Percentiles rank a stretch among this genome's conserved stretches.
Conservation (phyloP, 2,329 filamentous ascomycete genomes). For the Pestalotiopsis sp. region DNA sequence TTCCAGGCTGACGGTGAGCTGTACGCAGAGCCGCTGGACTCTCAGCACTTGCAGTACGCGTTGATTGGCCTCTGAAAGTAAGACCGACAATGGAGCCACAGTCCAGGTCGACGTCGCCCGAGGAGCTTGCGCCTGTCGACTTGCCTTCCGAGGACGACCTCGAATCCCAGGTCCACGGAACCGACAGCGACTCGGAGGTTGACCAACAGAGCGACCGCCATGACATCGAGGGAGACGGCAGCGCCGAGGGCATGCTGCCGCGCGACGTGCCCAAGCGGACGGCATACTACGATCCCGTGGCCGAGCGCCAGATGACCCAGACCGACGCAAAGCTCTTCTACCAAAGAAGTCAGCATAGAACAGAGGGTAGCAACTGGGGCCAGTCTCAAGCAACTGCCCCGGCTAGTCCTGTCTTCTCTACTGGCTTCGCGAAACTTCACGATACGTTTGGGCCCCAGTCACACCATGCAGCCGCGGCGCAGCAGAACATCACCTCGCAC, state of each 20-base stretch:
- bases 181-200: conserved; percentile 36
- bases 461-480: conserved; percentile 14
- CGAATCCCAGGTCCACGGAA: conserved; percentile 29
- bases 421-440: conserved; percentile 9
- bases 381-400: conserved; percentile 39
- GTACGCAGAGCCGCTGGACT: background rate
- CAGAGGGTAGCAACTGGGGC: conserved; percentile 40
- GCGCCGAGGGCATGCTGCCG: conserved; percentile 57
- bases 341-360: conserved; percentile 77
- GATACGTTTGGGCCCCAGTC: conserved; percentile 8
- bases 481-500: conserved; percentile 21
- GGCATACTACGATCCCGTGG: conserved; percentile 89
- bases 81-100: conserved; percentile 23
- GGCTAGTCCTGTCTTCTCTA: conserved; percentile 46
- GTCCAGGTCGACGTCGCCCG: conserved; percentile 38
- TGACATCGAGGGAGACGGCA: conserved; percentile 12
- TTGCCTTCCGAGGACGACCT: conserved; percentile 41
- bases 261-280: conserved; percentile 70
- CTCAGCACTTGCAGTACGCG: background rate
- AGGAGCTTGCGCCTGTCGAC: conserved; percentile 29
- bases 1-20: background rate
- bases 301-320: conserved; percentile 92
- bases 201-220: conserved; percentile 20
- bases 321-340: conserved; percentile 96
- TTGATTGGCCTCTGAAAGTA: background rate